These are phyloP conservation scores for Mycotypha africana DNA, from an alignment of 371 early-diverging fungal species.

Conservation along the genomic window DNA sequence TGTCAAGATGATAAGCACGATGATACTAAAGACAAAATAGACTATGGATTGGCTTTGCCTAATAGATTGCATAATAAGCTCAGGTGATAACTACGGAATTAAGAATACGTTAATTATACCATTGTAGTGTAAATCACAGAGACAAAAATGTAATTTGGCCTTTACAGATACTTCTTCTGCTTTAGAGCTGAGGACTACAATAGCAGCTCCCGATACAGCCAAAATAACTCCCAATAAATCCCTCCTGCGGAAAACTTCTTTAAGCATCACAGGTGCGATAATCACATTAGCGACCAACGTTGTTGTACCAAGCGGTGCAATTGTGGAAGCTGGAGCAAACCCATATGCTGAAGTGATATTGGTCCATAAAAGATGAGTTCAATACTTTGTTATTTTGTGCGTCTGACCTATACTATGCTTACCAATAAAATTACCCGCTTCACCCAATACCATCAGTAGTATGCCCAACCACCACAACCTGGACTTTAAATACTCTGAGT, in stretches of 20 bases:
- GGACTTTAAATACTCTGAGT: slow-evolving; percentile 45
- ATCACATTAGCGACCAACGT: slow-evolving; percentile 62
- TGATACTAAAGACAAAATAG: slow-evolving; percentile 43
- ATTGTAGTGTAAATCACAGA: too few species aligned
- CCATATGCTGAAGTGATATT: slow-evolving; percentile 51
- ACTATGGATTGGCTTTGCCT: slow-evolving; percentile 47
- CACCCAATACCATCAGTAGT: slow-evolving; percentile 60
- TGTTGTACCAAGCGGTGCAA: slow-evolving; percentile 71
- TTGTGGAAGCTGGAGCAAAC: slow-evolving; percentile 67
- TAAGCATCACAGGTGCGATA: slow-evolving; percentile 61
- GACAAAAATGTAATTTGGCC: not conserved
- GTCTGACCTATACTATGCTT: too few species aligned
- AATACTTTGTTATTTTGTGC: not conserved
- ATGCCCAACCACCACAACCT: slow-evolving; percentile 67
- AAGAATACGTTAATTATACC: too few species aligned
- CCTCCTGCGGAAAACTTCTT: slow-evolving; percentile 54
- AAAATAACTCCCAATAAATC: slow-evolving; percentile 58
- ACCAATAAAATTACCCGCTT: slow-evolving; percentile 47
- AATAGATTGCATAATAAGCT: slow-evolving; percentile 47
- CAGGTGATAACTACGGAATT: slow-evolving; percentile 52
- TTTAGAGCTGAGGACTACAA: slow-evolving; percentile 58
- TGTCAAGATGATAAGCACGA: slow-evolving; percentile 26
- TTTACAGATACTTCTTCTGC: slow-evolving; percentile 46
- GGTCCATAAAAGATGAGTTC: not conserved
- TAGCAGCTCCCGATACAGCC: slow-evolving; percentile 58